Conservation (phyloP, 257 asterid genomes). For the Capsicum rhomboideum region DNA sequence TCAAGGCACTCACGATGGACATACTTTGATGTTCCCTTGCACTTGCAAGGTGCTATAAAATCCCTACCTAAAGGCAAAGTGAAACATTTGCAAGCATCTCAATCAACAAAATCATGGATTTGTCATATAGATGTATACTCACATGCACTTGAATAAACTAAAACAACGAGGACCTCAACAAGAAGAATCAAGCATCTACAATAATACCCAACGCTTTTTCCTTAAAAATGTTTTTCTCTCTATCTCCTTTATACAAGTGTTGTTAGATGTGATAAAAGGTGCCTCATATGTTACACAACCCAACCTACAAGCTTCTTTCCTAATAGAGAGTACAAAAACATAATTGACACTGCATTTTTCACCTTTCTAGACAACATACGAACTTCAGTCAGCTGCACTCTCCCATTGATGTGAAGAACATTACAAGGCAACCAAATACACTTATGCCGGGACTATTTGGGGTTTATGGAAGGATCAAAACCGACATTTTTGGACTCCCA, state of each 20-base stretch:
- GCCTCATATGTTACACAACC: background rate
- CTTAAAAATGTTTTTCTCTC: background rate
- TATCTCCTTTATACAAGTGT: background rate
- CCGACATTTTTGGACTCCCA: background rate
- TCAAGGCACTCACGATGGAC: constrained; percentile 94
- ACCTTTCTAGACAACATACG: background rate
- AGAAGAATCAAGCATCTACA: background rate
- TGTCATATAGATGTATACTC: background rate
- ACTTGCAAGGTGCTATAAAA: constrained; percentile 93
- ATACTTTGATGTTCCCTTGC: constrained; percentile 86
- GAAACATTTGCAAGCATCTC: constrained; percentile 2
- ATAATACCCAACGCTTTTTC: background rate
- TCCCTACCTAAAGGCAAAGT: constrained; percentile 65
- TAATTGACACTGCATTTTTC: background rate
- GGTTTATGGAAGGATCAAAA: background rate
- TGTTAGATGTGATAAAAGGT: background rate
- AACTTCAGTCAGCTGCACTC: background rate
- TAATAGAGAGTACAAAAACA: background rate
- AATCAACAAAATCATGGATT: background rate
- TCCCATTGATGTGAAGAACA: background rate
- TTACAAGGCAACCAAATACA: background rate
- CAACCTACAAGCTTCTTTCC: background rate
- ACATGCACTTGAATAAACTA: background rate
- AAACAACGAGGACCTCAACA: background rate
- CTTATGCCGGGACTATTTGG: background rate